Percentiles rank a stretch among this genome's conserved stretches.
phyloP scores from a whole-genome alignment of 169 alveolate genomes.

The Besnoitia besnoiti region DNA sequence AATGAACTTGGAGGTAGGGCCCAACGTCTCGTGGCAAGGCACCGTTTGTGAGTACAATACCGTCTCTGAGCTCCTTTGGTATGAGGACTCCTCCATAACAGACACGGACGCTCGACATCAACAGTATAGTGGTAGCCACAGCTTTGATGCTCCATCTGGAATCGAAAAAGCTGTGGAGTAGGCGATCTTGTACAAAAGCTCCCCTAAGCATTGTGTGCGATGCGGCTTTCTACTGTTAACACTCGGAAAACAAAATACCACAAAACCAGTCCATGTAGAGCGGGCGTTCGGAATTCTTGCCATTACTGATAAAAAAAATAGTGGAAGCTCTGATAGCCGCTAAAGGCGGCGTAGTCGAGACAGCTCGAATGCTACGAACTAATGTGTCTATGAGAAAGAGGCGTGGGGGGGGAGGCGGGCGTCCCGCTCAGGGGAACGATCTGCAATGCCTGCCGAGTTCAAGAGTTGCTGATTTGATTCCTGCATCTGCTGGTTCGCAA shows the following conservation, averaged over 20 bases:
- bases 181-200: neutral
- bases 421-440: no score
- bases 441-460: no score
- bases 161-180: neutral
- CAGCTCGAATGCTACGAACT: no score
- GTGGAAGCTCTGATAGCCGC: no score
- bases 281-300: no score
- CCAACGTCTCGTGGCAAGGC: neutral
- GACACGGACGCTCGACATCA: neutral
- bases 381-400: no score
- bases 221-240: neutral
- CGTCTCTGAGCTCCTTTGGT: slow-evolving; percentile 28
- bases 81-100: neutral
- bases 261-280: neutral
- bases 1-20: neutral
- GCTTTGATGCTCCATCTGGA: neutral
- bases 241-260: neutral
- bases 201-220: neutral
- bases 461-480: no score
- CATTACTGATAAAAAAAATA: no score
- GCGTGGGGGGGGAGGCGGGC: no score
- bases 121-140: neutral
- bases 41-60: slow-evolving; percentile 4
- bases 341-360: no score
- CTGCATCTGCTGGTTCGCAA: no score